Conservation (phyloP, 2,329 filamentous ascomycete genomes). For the Fusarium tupiense region DNA sequence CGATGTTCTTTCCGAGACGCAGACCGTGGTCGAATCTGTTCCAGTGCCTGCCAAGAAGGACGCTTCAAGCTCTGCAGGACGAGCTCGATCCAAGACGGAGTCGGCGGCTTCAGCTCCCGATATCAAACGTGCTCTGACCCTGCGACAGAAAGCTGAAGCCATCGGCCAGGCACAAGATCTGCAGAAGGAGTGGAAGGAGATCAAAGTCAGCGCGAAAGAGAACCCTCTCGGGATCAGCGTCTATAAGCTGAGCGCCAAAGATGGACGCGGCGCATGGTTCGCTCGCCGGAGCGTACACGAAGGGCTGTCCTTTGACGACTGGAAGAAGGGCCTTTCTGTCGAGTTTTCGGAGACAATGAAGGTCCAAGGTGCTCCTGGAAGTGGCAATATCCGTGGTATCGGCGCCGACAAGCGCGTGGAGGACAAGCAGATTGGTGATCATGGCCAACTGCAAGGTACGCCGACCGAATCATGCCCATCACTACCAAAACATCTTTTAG, state of each 20-base stretch:
- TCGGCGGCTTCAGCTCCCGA: slow-evolving; percentile 62
- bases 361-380: slow-evolving; percentile 74
- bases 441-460: slow-evolving; percentile 71
- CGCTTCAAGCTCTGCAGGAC: slow-evolving; percentile 56
- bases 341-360: slow-evolving; percentile 85
- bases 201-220: slow-evolving; percentile 76
- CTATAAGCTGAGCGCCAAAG: slow-evolving; percentile 81
- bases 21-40: slow-evolving; percentile 80
- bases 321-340: slow-evolving; percentile 77
- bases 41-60: slow-evolving; percentile 56
- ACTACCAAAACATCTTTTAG: slow-evolving; percentile 11
- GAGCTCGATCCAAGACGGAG: slow-evolving; percentile 65
- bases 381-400: slow-evolving; percentile 83
- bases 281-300: slow-evolving; percentile 84
- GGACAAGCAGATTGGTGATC: slow-evolving; percentile 63
- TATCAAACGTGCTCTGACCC: slow-evolving; percentile 58
- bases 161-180: slow-evolving; percentile 64
- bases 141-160: slow-evolving; percentile 55
- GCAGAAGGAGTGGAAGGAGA: slow-evolving; percentile 87
- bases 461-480: not conserved
- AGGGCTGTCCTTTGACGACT: slow-evolving; percentile 78
- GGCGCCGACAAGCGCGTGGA: slow-evolving; percentile 82
- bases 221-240: slow-evolving; percentile 81
- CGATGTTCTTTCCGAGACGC: slow-evolving; percentile 71
- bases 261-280: slow-evolving; percentile 91